phyloP scores from a whole-genome alignment of 805 yeast species.

The Candida succiphila region DNA sequence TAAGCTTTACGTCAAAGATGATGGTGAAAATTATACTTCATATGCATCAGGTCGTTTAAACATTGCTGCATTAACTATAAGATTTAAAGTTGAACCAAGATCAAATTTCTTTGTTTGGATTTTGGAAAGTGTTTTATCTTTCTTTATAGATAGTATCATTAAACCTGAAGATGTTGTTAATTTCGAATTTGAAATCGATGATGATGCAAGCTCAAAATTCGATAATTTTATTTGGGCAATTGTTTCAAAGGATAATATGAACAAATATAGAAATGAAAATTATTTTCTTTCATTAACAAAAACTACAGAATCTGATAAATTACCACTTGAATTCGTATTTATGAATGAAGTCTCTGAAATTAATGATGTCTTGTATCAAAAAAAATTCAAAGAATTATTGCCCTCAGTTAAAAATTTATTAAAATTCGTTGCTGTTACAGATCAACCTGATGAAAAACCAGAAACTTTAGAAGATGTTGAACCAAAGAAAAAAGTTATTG shows the following conservation, averaged over 20 bases:
- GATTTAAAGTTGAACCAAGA: slow-evolving; percentile 63
- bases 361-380: slow-evolving; percentile 52
- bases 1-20: slow-evolving; percentile 47
- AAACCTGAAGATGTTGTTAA: slow-evolving; percentile 51
- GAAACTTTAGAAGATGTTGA: slow-evolving; percentile 41
- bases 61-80: slow-evolving; percentile 51
- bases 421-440: slow-evolving; percentile 72
- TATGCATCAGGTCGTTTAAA: slow-evolving; percentile 88
- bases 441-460: slow-evolving; percentile 72
- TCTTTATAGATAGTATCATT: slow-evolving; percentile 45
- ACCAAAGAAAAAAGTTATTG: slow-evolving; percentile 41
- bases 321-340: slow-evolving; percentile 71
- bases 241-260: slow-evolving; percentile 80
- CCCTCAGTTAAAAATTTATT: slow-evolving; percentile 30
- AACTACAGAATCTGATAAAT: slow-evolving; percentile 58
- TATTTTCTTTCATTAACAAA: slow-evolving; percentile 81
- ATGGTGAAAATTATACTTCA: slow-evolving; percentile 47
- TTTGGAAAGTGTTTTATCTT: slow-evolving; percentile 52
- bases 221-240: slow-evolving; percentile 76
- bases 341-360: slow-evolving; percentile 86
- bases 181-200: slow-evolving; percentile 47
- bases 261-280: slow-evolving; percentile 59
- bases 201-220: slow-evolving; percentile 29
- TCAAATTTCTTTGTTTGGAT: slow-evolving; percentile 65
- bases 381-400: slow-evolving; percentile 37